phyloP scores from a whole-genome alignment of 176 grass and related monocot genomes.

The Elaeis guineensis region DNA sequence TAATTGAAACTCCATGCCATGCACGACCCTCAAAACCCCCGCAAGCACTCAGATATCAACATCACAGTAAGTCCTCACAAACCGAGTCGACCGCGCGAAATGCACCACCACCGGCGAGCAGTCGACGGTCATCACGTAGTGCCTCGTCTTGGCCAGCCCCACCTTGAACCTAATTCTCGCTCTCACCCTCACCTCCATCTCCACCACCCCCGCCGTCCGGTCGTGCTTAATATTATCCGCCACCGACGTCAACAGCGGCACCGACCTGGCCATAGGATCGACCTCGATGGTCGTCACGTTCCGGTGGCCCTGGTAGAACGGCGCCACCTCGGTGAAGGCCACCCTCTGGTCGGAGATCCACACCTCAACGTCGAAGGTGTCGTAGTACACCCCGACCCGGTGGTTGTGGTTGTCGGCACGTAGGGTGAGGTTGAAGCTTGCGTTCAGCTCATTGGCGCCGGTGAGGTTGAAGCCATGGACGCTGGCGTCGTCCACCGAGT shows the following conservation, averaged over 20 bases:
- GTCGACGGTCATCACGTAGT: slow-evolving; percentile 52
- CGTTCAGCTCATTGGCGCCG: slow-evolving; percentile 21
- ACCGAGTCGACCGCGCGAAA: slow-evolving; percentile 30
- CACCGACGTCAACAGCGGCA: slow-evolving; percentile 23
- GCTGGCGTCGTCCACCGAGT: slow-evolving; percentile 43
- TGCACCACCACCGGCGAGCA: slow-evolving; percentile 47
- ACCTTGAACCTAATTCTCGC: slow-evolving; percentile 54
- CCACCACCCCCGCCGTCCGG: slow-evolving; percentile 25
- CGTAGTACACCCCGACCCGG: slow-evolving; percentile 60
- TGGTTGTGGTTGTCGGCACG: slow-evolving; percentile 49
- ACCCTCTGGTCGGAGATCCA: slow-evolving; percentile 47
- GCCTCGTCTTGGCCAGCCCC: slow-evolving; percentile 37
- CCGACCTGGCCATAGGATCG: slow-evolving; percentile 6
- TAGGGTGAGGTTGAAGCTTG: slow-evolving; percentile 63
- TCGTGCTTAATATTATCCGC: slow-evolving; percentile 35
- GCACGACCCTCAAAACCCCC: not conserved
- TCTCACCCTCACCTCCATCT: slow-evolving; percentile 59
- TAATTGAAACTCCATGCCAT: too few relatives aligned
- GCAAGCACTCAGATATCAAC: slow-evolving; percentile 38
- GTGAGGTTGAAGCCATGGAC: slow-evolving; percentile 55
- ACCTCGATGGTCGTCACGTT: slow-evolving; percentile 48
- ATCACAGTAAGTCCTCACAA: slow-evolving; percentile 60
- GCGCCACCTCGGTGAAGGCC: slow-evolving; percentile 32
- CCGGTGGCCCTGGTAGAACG: slow-evolving; percentile 51
- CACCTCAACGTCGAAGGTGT: slow-evolving; percentile 31